phyloP scores from a whole-genome alignment of 371 early-diverging fungal species.

The Apophysomyces variabilis region DNA sequence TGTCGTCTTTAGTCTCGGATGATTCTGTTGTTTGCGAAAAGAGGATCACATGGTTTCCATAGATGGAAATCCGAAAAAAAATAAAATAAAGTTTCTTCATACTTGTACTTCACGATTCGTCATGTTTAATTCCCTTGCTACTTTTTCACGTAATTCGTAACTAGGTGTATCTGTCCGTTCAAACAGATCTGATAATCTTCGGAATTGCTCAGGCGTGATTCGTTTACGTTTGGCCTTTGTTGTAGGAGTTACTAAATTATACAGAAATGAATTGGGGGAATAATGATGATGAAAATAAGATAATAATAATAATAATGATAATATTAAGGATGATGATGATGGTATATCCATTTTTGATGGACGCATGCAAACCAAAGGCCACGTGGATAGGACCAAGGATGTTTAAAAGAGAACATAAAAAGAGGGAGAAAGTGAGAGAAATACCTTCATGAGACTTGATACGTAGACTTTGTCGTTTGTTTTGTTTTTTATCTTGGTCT shows the following conservation, averaged over 20 bases:
- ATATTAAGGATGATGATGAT: too few relatives aligned
- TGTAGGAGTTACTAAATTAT: slow-evolving; percentile 6
- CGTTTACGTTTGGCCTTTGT: slow-evolving; percentile 74
- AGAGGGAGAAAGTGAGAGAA: too few relatives aligned
- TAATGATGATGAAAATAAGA: too few relatives aligned
- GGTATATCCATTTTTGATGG: too few relatives aligned
- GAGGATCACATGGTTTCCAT: slow-evolving; percentile 30
- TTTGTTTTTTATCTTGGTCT: slow-evolving; percentile 14
- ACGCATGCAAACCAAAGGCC: background rate
- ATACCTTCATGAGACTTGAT: slow-evolving; percentile 50
- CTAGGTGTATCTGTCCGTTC: slow-evolving; percentile 86
- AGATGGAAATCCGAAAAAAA: slow-evolving; percentile 29
- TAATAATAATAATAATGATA: too few relatives aligned
- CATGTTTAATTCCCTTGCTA: slow-evolving; percentile 88
- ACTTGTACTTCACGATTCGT: slow-evolving; percentile 93
- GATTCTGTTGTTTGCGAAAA: slow-evolving; percentile 13
- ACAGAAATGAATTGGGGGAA: too few relatives aligned
- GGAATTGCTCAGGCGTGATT: slow-evolving; percentile 74
- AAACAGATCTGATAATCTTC: slow-evolving; percentile 68
- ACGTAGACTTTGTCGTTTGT: slow-evolving; percentile 31
- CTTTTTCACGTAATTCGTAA: slow-evolving; percentile 80
- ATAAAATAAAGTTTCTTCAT: slow-evolving; percentile 27
- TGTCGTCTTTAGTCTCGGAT: slow-evolving; percentile 3
- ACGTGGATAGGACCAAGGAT: background rate
- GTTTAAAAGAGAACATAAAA: background rate